Base-by-base conservation (phyloP, 768 basidiomycete genomes). In the Termitomyces heimii region DNA sequence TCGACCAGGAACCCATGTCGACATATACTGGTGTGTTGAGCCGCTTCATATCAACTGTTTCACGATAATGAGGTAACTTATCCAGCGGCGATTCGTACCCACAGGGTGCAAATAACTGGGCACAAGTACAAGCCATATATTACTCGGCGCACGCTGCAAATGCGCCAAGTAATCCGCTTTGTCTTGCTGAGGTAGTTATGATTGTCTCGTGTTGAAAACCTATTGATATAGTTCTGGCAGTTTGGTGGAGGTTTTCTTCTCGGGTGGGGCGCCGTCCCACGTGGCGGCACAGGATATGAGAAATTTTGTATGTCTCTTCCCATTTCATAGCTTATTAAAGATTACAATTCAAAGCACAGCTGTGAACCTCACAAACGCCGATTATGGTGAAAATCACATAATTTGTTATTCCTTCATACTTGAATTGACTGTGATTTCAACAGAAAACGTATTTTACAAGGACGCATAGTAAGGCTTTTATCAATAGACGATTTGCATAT, bases 371-470 rank as follows among this genome's bases (percentile, higher is more conserved):
- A 78, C 77, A 5, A 71, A 77, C 58, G 75, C 76, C 9, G 70
- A 68, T 24, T 81, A 65, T 57, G 78, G 78, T 78, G 61, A 18
- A 67, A 44, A 6, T 35, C 48, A 44, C 43, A 39, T 24, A 4
- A 53, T 16, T 32, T 45, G 31, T n/a, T 13, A 54, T 9, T 1
- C 24, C 29, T 40, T n/a, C n/a, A n/a, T 29, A 26, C 45, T 44
- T 32, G n/a, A n/a, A n/a, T 48, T 58, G 48, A 52, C 61, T n/a
- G 14, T 51, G 2, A 53, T 26, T 32, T n/a, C 29, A 32, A 39
- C 44, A 80, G 79, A 81, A 62, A 75, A 77, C 54, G 69, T 81
- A 1, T 81, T 81, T 58, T 80, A 80, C 65, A 80, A 80, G 63
- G 79, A 81, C 55, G 75, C 72, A 50, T 81, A 80, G 78, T 79